phyloP scores from a whole-genome alignment of 139 green algal genomes.

The Chlorella sp. region DNA sequence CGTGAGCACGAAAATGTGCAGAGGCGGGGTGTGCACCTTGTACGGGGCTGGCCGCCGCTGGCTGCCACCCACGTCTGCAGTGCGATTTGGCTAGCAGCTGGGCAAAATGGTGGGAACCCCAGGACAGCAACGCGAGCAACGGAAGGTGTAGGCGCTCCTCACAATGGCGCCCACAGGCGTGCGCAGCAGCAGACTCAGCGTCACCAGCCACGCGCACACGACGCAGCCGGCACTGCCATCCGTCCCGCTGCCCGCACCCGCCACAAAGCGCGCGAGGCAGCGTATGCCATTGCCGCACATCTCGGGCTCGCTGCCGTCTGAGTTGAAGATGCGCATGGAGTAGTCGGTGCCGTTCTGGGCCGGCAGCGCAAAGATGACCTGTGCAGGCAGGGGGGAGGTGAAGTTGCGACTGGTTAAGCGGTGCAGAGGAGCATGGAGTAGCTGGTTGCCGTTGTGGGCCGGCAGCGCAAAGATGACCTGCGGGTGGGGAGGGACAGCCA shows the following conservation, averaged over 20 bases:
- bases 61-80: too few relatives aligned
- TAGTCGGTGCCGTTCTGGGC: conserved; percentile 76
- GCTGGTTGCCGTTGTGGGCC: conserved; percentile 66
- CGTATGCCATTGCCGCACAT: conserved; percentile 99
- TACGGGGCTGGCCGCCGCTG: too few relatives aligned
- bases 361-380: conserved; percentile 96
- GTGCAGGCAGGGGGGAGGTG: too few relatives aligned
- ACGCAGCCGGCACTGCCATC: not conserved
- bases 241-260: conserved; percentile 66
- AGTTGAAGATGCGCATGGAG: conserved; percentile 98
- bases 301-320: conserved; percentile 96
- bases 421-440: conserved; percentile 98
- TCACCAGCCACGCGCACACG: not conserved
- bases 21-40: too few relatives aligned
- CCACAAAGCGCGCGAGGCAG: conserved; percentile 94
- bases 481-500: not conserved
- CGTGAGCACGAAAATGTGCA: not conserved
- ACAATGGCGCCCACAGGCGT: not conserved
- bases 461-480: conserved; percentile 84
- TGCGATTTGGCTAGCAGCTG: too few relatives aligned
- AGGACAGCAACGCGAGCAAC: too few relatives aligned
- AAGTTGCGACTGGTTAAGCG: too few relatives aligned
- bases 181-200: not conserved
- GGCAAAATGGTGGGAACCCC: too few relatives aligned
- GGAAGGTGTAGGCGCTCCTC: too few relatives aligned